Conservation (phyloP, 345 rosid genomes). For the Euphorbia lathyris region DNA sequence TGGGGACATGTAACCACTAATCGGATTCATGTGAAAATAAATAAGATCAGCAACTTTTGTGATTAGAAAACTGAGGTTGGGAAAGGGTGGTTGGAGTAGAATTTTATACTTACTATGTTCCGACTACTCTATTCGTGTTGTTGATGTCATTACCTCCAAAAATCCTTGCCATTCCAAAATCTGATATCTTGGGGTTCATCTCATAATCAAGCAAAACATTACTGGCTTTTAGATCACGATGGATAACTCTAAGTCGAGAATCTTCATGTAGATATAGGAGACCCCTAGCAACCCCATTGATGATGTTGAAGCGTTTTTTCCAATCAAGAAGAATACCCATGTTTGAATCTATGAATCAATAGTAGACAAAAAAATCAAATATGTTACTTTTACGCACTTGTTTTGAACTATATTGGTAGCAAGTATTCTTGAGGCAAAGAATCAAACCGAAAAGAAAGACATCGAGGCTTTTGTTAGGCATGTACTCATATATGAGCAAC, state of each 20-base stretch:
- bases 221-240: constrained; percentile 33
- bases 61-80: too few relatives aligned
- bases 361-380: neutral
- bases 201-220: constrained; percentile 30
- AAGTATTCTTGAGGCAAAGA: neutral
- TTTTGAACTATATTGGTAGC: too few relatives aligned
- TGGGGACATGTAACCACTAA: constrained; percentile 12
- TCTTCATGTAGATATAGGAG: constrained; percentile 42
- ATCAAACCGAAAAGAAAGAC: constrained; percentile 9
- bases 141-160: constrained; percentile 32
- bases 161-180: constrained; percentile 41
- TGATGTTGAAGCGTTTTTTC: constrained; percentile 30
- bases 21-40: neutral
- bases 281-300: constrained; percentile 38
- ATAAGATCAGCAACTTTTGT: neutral
- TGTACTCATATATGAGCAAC: constrained; percentile 19
- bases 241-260: constrained; percentile 36
- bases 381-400: too few relatives aligned
- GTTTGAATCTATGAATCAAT: constrained; percentile 6
- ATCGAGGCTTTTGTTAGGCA: constrained; percentile 30
- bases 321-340: constrained; percentile 20
- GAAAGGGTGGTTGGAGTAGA: too few relatives aligned
- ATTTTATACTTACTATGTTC: constrained; percentile 31
- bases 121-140: constrained; percentile 33
- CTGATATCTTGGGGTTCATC: constrained; percentile 31